These are phyloP conservation scores for Heterobasidion occidentale DNA, from an alignment of 1,284 basidiomycete genomes.

Conservation along the genomic window DNA sequence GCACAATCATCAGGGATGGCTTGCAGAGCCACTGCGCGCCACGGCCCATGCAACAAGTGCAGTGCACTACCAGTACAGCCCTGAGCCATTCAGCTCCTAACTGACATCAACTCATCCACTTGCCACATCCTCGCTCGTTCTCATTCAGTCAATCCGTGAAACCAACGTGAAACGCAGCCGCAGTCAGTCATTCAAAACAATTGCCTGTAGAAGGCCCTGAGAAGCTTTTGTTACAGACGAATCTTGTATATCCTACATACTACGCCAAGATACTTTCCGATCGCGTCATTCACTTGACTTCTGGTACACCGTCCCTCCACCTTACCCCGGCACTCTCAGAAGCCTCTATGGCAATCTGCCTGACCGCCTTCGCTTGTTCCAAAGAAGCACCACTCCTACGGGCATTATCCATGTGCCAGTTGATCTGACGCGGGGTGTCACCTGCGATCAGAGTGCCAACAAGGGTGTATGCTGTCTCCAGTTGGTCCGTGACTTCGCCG, in stretches of 20 bases:
- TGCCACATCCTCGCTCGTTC: too few relatives aligned
- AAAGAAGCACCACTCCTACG: conserved; percentile 24
- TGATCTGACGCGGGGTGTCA: conserved; percentile 44
- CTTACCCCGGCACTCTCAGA: conserved; percentile 26
- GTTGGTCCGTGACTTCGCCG: conserved; percentile 28
- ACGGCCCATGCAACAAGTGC: too few relatives aligned
- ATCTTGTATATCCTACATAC: background rate
- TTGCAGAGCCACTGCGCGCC: too few relatives aligned
- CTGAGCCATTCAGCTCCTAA: too few relatives aligned
- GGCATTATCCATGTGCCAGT: conserved; percentile 45
- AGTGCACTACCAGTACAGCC: too few relatives aligned
- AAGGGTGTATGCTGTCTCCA: conserved; percentile 41
- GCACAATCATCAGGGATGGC: too few relatives aligned
- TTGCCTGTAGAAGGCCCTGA: too few relatives aligned
- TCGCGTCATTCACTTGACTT: conserved; percentile 11
- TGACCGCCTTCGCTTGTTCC: conserved; percentile 22
- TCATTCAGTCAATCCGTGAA: too few relatives aligned
- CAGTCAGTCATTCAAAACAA: background rate
- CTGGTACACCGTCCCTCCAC: conserved; percentile 38
- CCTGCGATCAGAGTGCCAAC: conserved; percentile 41
- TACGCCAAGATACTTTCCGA: background rate
- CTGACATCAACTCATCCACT: too few relatives aligned
- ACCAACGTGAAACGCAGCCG: too few relatives aligned
- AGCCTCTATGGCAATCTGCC: conserved; percentile 24
- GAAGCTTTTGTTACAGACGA: background rate